phyloP scores from a whole-genome alignment of 768 basidiomycete genomes.

The Panus rudis region DNA sequence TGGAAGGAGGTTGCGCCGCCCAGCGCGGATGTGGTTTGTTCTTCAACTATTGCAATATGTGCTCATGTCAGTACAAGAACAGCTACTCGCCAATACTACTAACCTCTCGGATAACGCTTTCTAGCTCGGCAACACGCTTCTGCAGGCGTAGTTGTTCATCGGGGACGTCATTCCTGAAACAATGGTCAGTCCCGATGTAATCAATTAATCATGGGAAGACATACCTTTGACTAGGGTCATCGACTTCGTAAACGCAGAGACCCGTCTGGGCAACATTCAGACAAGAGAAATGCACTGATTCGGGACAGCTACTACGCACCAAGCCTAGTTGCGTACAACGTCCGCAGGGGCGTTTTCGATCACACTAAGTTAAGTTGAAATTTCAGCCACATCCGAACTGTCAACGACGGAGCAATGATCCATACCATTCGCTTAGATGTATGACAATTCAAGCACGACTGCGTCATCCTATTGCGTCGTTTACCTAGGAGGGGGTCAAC shows the following conservation, averaged over 20 bases:
- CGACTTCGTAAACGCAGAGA: conserved; percentile 78
- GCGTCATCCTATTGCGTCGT: conserved; percentile 66
- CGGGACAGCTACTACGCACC: conserved; percentile 17
- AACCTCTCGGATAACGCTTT: conserved; percentile 79
- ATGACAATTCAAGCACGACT: conserved; percentile 69
- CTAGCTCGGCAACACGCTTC: conserved; percentile 73
- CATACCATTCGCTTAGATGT: conserved; percentile 67
- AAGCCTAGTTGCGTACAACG: conserved; percentile 37
- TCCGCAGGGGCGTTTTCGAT: conserved; percentile 41
- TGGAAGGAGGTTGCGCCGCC: conserved; percentile 20
- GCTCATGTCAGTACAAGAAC: not conserved
- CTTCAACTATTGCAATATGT: conserved; percentile 41
- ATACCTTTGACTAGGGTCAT: conserved; percentile 59
- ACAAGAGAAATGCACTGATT: not conserved
- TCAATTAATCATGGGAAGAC: conserved; percentile 12
- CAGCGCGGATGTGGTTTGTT: conserved; percentile 69
- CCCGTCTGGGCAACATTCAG: conserved; percentile 47
- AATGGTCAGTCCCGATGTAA: not conserved
- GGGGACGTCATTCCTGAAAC: conserved; percentile 26
- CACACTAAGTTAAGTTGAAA: conserved; percentile 28
- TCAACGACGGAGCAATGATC: not conserved
- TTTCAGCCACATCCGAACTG: not conserved
- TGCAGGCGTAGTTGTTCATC: conserved; percentile 64
- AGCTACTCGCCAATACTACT: conserved; percentile 5
- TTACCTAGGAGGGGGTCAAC: conserved; percentile 17